These are phyloP conservation scores for Eucalyptus curtisii DNA, from an alignment of 345 rosid genomes.

Conservation along the genomic window DNA sequence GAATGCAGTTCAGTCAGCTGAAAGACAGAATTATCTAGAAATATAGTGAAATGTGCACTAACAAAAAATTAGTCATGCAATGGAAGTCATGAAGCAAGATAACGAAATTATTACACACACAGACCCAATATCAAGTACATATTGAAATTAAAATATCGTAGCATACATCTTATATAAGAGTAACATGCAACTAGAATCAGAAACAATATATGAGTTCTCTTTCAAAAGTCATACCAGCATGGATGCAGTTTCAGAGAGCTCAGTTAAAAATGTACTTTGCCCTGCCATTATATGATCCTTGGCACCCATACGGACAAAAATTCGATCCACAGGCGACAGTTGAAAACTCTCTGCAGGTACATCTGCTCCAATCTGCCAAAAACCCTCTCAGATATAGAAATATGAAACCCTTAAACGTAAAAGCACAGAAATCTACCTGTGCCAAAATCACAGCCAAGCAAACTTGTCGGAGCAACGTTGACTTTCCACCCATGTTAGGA, in stretches of 20 bases:
- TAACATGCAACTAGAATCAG: neutral
- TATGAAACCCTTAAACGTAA: neutral
- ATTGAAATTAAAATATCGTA: neutral
- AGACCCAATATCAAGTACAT: neutral
- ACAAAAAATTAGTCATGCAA: neutral
- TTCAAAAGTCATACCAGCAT: constrained; percentile 58
- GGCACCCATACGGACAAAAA: constrained; percentile 96
- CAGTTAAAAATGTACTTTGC: constrained; percentile 92
- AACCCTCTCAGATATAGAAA: neutral
- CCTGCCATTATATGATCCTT: constrained; percentile 94
- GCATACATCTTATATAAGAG: neutral
- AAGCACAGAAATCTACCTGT: constrained; percentile 40
- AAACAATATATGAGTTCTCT: neutral
- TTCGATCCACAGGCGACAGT: constrained; percentile 75
- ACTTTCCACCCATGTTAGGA: constrained; percentile 99
- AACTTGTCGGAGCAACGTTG: constrained; percentile 97
- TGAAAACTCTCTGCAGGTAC: constrained; percentile 87
- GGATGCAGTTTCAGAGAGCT: constrained; percentile 91
- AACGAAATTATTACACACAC: neutral
- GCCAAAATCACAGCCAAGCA: constrained; percentile 89
- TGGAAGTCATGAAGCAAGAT: neutral
- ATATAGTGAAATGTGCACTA: neutral
- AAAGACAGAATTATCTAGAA: neutral
- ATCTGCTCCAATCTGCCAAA: constrained; percentile 77
- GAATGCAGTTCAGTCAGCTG: neutral